Conservation (phyloP, 2,329 filamentous ascomycete species). For the Lojkania enalia region DNA sequence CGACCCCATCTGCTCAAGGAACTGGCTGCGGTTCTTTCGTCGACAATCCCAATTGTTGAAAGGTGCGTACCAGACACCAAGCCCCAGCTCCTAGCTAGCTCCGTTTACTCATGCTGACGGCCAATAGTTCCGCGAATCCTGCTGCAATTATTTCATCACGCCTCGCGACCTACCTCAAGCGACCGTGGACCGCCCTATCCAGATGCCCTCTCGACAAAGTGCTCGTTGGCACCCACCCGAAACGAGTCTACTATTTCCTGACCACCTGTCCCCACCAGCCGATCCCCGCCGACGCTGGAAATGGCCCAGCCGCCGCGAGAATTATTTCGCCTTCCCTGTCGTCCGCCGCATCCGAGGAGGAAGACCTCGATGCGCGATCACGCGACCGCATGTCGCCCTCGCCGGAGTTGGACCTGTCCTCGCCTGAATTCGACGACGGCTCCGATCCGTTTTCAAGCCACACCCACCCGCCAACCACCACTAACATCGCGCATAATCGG, state of each 20-base stretch:
- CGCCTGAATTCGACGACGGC: conserved; percentile 80
- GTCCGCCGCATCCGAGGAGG: conserved; percentile 73
- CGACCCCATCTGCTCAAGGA: conserved; percentile 94
- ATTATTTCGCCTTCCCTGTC: conserved; percentile 86
- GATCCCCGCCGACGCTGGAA: conserved; percentile 68
- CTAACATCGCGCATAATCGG: conserved; percentile 60
- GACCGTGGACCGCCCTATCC: conserved; percentile 73
- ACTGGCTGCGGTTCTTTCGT: conserved; percentile 77
- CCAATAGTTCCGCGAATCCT: conserved; percentile 84
- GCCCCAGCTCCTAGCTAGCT: conserved; percentile 15
- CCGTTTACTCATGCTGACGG: conserved; percentile 39
- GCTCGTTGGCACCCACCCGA: conserved; percentile 86
- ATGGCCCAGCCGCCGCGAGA: conserved; percentile 53
- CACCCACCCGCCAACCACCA: conserved; percentile 45
- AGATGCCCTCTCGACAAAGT: conserved; percentile 92
- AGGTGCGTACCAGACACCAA: conserved; percentile 66
- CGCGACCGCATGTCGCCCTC: conserved; percentile 78
- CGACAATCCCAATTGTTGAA: conserved; percentile 79
- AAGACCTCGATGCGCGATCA: conserved; percentile 61
- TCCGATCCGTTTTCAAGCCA: conserved; percentile 62
- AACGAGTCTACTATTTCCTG: conserved; percentile 95
- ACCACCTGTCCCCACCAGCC: conserved; percentile 84
- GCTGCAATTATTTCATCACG: conserved; percentile 94
- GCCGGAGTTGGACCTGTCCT: conserved; percentile 89
- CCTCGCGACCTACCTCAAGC: conserved; percentile 85